These are phyloP conservation scores for Cryoendolithus antarcticus DNA, from an alignment of 2,329 filamentous ascomycete genomes.

Conservation along the genomic window DNA sequence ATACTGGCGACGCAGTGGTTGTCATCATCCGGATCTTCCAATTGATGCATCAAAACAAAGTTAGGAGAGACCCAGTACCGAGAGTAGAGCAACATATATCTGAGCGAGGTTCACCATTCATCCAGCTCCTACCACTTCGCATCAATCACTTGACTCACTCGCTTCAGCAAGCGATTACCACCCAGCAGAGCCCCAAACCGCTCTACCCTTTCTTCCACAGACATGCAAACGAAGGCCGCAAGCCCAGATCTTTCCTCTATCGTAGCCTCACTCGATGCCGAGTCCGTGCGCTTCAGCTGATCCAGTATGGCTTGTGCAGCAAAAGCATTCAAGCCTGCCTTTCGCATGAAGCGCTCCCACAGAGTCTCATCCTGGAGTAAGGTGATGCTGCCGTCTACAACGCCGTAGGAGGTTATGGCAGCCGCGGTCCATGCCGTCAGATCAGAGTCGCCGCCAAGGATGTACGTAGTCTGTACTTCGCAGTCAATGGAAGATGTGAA, in stretches of 20 bases:
- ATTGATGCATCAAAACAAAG: too few relatives aligned
- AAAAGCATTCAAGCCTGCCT: slow-evolving; percentile 56
- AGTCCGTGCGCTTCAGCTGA: slow-evolving; percentile 26
- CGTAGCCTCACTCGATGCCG: slow-evolving; percentile 6
- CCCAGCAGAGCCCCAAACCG: slow-evolving; percentile 43
- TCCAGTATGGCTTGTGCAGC: slow-evolving; percentile 51
- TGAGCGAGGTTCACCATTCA: neutral
- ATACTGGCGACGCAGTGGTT: too few relatives aligned
- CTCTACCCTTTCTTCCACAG: slow-evolving; percentile 34
- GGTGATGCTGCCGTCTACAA: slow-evolving; percentile 22
- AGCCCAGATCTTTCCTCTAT: slow-evolving; percentile 30
- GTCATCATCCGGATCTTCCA: too few relatives aligned
- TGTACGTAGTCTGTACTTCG: slow-evolving; percentile 26
- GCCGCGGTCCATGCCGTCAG: slow-evolving; percentile 28
- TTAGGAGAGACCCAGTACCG: too few relatives aligned
- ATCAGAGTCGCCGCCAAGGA: slow-evolving; percentile 30
- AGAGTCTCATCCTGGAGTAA: slow-evolving; percentile 41
- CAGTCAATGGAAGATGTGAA: slow-evolving; percentile 33
- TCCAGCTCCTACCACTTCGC: slow-evolving; percentile 13
- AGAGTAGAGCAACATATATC: too few relatives aligned
- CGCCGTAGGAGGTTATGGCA: slow-evolving; percentile 26
- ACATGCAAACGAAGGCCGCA: slow-evolving; percentile 46
- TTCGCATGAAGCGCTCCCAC: slow-evolving; percentile 57
- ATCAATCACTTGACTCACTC: slow-evolving; percentile 42
- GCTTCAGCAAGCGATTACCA: slow-evolving; percentile 39